Evolutionary conservation across 768 basidiomycete genomes (phyloP).

Genomic region (Auricularia cornea): DNA sequence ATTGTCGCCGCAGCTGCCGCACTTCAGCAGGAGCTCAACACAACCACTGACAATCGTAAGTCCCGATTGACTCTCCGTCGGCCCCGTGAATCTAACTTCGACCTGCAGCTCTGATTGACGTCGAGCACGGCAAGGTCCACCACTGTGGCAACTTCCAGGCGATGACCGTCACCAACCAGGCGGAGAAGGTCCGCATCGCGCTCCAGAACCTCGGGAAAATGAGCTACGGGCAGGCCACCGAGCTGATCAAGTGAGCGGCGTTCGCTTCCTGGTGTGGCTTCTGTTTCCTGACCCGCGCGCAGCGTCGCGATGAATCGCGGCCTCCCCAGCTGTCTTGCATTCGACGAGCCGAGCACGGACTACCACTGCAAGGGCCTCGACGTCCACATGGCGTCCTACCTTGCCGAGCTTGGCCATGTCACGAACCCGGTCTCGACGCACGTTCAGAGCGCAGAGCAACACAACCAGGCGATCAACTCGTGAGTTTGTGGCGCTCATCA

Average conservation of each 20-base stretch:
- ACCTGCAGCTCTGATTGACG: not conserved
- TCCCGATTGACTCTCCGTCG: slow-evolving; percentile 3
- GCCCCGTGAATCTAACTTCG: too few species aligned
- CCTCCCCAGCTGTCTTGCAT: slow-evolving; percentile 14
- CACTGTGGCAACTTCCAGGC: slow-evolving; percentile 17
- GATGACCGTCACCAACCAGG: slow-evolving; percentile 14
- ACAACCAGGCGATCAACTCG: slow-evolving; percentile 22
- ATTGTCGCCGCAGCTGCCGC: slow-evolving; percentile 12
- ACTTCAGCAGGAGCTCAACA: slow-evolving; percentile 18
- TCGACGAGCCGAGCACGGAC: slow-evolving; percentile 11
- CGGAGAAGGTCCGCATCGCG: slow-evolving; percentile 19
- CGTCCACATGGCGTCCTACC: slow-evolving; percentile 18
- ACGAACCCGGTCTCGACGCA: slow-evolving; percentile 19
- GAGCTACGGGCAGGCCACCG: slow-evolving; percentile 18
- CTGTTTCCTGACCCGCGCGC: too few species aligned
- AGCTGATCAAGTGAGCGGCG: slow-evolving; percentile 13
- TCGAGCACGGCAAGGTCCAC: not conserved
- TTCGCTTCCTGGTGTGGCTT: too few species aligned
- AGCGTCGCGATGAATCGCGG: slow-evolving; percentile 17
- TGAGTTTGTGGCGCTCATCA: not conserved
- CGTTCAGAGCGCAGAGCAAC: slow-evolving; percentile 22
- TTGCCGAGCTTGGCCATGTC: slow-evolving; percentile 17
- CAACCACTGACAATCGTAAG: slow-evolving; percentile 25
- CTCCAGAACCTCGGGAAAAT: slow-evolving; percentile 18
- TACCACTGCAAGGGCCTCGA: slow-evolving; percentile 23